Evolutionary conservation across 1,139 yeast genomes (phyloP), one percentile per base, ranked within the genome.

Genomic region (Lodderomyces orthopsilosis): DNA sequence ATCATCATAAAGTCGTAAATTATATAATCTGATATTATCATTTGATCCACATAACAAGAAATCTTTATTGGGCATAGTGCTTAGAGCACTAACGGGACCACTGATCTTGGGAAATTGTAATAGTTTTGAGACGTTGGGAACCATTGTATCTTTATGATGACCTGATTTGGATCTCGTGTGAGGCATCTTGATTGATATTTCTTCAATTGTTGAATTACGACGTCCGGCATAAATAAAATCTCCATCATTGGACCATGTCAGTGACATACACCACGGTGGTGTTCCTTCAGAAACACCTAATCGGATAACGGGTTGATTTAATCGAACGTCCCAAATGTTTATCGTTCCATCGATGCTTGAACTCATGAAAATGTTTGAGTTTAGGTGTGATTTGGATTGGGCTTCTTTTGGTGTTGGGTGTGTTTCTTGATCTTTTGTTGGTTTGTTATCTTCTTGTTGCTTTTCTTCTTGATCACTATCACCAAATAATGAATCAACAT

Each of bases 231-330:
- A 93, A 12, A 91, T 75, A 38, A 70, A 73, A 46, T 87, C 83
- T 7, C 98, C 98, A 55, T 84, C 83, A 44, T 74, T 72, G 5
- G 96, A 84, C 98, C 98, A 94, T 42, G 89, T 79, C 0, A 96
- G 83, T n/a, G 89, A 78, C 77, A 86, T 83, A 63, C 96, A 85
- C 98, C 98, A 93, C 0, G 98, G 98, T 1, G 98, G 96, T 0
- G 83, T 77, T 1, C 81, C 81, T 6, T 75, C 70, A 0, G 89
- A 81, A 3, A 83, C 78, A 1, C 81, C 80, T 18, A 86, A 63
- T 41, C 61, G 59, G 33, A 77, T 69, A 2, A 83, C 73, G 0
- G 82, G 84, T 30, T 58, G 56, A 1, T 53, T 46, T 1, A 75
- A 61, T 48, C 98, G 74, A 4, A 77, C 66, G 62, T 93, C 98